Evolutionary conservation across 225 moss, liverwort and hornwort species (phyloP), one percentile per base, ranked within the genome.

Genomic region (Marchantia polymorpha): DNA sequence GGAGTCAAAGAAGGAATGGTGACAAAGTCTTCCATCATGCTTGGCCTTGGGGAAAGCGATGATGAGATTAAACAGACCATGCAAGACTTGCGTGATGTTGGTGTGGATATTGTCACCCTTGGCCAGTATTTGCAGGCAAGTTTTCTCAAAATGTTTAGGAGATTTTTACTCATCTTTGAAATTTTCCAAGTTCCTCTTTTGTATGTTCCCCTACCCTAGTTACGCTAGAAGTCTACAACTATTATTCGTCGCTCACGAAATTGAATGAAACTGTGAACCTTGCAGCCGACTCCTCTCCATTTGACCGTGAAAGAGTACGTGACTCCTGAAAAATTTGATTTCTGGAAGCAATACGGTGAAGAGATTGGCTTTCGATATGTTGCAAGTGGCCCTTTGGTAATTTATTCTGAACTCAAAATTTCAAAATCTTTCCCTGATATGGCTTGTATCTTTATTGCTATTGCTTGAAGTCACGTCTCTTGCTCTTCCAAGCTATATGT

Each of bases 321-420:
- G 46, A 86, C 92, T 52, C 96, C 94, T 79, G 92, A 92, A 76
- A 96, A 94, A 82, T 96, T 96, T 76, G 91, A 94, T 7, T 87
- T 81, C 64, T 94, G 94, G 96, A 94, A 87, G 81, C 80, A 88
- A 73, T 87, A 86, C 74, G 96, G 96, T 63, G 92, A 96, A 83
- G 92, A 92, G 27, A 96, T 96, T 76, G 94, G 96, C 50, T 96
- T 96, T 78, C 92, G 96, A 85, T 96, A 96, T 77, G 96, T 96
- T 84, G 96, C 96, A 17, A 96, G 96, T 74, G 96, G 96, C 48
- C 96, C 94, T 60, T 81, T 96, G 75, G 96, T 94, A 91, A 74
- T 78, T 76, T 52, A 16, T 78, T n/a, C 17, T 52, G 17, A 26
- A 31, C 29, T 56, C 10, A 67, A 17, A 9, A 55, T 39, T 55